phyloP scores from a whole-genome alignment of 2,329 filamentous ascomycete species.

The Ascochyta viciae-villosae region DNA sequence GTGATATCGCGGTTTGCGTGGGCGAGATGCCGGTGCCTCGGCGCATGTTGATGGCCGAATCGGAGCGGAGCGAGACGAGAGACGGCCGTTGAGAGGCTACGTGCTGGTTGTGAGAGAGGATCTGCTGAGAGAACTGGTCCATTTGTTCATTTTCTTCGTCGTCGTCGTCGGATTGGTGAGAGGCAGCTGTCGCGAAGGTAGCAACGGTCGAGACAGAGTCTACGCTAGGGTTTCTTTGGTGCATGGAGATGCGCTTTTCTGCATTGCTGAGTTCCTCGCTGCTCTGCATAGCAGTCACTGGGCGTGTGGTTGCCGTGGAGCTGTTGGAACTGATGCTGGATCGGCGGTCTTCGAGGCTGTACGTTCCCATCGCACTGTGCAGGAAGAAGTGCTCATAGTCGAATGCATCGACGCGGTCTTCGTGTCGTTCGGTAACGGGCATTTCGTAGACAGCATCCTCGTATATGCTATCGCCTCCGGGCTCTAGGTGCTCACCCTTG shows the following conservation, averaged over 20 bases:
- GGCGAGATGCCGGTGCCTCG: constrained; percentile 35
- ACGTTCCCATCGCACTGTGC: constrained; percentile 86
- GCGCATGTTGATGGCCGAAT: constrained; percentile 44
- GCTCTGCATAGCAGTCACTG: constrained; percentile 38
- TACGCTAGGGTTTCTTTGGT: constrained; percentile 62
- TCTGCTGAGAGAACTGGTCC: constrained; percentile 48
- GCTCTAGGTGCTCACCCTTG: constrained; percentile 36
- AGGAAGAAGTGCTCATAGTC: constrained; percentile 97
- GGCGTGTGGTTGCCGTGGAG: constrained; percentile 60
- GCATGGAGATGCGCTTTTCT: constrained; percentile 41
- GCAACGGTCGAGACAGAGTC: constrained; percentile 67
- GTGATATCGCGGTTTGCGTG: constrained; percentile 37
- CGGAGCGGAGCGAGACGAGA: constrained; percentile 35
- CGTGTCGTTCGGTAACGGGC: constrained; percentile 67
- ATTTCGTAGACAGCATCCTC: constrained; percentile 54
- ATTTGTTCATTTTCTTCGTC: constrained; percentile 52
- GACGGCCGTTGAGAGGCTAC: constrained; percentile 23
- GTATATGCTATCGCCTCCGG: constrained; percentile 49
- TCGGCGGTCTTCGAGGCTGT: constrained; percentile 65
- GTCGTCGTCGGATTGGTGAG: constrained; percentile 54
- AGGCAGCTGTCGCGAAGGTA: constrained; percentile 69
- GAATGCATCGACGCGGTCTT: constrained; percentile 93
- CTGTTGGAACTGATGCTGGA: constrained; percentile 61
- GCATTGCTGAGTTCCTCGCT: constrained; percentile 27
- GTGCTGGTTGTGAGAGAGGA: constrained; percentile 34